Conservation (phyloP, 306 rosid species). For the barrel medic (Medicago truncatula) region MtrunA17r5.0-ANR NC_053044.1:37666501-37667000, state of each 20-base stretch:
- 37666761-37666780: conserved; percentile 87
- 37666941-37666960: conserved; percentile 92
- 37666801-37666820: conserved; percentile 34
- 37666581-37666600: conserved; percentile 93
- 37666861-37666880: conserved; percentile 68
- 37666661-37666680: conserved; percentile 38
- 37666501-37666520: conserved; percentile 97
- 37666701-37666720: conserved; percentile 72
- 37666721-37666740: conserved; percentile 69
- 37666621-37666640: conserved; percentile 35
- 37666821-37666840: conserved; percentile 26
- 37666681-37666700: conserved; percentile 75
- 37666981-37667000: conserved; percentile 86
- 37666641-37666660: conserved; percentile 30
- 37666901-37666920: conserved; percentile 94
- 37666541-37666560: conserved; percentile 93
- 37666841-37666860: conserved; percentile 30
- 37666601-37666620: conserved; percentile 37
- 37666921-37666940: conserved; percentile 95
- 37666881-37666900: conserved; percentile 92
- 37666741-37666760: conserved; percentile 83
- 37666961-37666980: conserved; percentile 76
- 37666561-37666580: conserved; percentile 97
- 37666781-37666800: conserved; percentile 75
- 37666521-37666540: conserved; percentile 95